These are phyloP conservation scores for Cryptococcus amylolentus DNA, from an alignment of 1,284 basidiomycete species.

Conservation along the genomic window DNA sequence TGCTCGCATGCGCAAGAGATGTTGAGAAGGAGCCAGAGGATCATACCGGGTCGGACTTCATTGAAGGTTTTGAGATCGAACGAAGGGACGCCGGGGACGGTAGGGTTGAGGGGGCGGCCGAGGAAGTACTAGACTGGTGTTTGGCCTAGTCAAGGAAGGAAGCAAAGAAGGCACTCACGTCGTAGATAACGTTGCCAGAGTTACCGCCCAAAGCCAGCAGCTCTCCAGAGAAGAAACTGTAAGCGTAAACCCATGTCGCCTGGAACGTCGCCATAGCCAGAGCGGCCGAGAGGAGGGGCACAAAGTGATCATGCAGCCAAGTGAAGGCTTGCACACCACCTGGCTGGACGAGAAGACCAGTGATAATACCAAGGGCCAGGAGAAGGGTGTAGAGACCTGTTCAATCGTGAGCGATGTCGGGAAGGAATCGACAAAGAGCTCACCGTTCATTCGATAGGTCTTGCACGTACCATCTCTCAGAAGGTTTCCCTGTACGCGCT, in stretches of 20 bases:
- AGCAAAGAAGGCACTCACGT: constrained; percentile 58
- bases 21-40: constrained; percentile 89
- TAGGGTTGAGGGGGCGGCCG: constrained; percentile 91
- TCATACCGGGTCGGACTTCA: constrained; percentile 90
- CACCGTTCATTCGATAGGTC: constrained; percentile 94
- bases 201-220: constrained; percentile 91
- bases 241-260: constrained; percentile 67
- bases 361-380: constrained; percentile 66
- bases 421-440: constrained; percentile 15
- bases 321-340: constrained; percentile 78
- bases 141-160: not conserved
- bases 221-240: constrained; percentile 61
- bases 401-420: not conserved
- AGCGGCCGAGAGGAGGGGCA: constrained; percentile 81
- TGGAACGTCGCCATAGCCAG: constrained; percentile 74
- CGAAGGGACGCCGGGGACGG: constrained; percentile 52
- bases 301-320: constrained; percentile 87
- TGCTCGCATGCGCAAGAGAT: constrained; percentile 91
- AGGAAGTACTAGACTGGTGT: constrained; percentile 76
- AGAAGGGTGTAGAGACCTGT: constrained; percentile 83
- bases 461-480: constrained; percentile 75
- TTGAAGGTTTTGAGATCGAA: constrained; percentile 98
- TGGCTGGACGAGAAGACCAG: constrained; percentile 62
- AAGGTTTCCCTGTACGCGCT: constrained; percentile 72
- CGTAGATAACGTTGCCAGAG: constrained; percentile 81